These are phyloP conservation scores for Tetrahymena borealis DNA, from an alignment of 73 alveolate genomes.

Conservation along the genomic window DNA sequence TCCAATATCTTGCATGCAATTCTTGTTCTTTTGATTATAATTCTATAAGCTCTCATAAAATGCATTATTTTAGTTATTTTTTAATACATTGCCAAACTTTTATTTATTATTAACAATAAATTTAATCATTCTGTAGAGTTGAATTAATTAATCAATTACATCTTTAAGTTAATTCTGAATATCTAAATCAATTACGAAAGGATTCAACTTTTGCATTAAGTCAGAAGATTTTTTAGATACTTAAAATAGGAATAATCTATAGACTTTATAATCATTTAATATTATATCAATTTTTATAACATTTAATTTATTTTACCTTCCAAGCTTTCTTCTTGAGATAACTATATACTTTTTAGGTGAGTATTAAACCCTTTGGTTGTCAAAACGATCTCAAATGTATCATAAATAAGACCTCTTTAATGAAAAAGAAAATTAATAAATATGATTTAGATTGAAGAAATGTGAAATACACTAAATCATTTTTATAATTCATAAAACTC, in stretches of 20 bases:
- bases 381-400: background rate
- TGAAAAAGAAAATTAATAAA: background rate
- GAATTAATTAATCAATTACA: background rate
- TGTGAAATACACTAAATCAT: background rate
- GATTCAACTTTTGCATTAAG: background rate
- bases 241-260: background rate
- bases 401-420: background rate
- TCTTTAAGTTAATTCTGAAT: background rate
- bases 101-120: background rate
- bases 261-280: background rate
- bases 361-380: background rate
- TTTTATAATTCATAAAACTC: background rate
- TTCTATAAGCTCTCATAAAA: background rate
- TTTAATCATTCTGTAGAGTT: no score
- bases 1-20: background rate
- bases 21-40: background rate
- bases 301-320: background rate
- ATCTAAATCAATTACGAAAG: background rate
- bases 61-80: background rate
- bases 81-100: background rate
- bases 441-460: background rate
- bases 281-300: background rate
- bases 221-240: background rate
- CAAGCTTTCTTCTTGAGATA: background rate
- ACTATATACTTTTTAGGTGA: background rate